These are phyloP conservation scores for Flaveria brownii DNA, from an alignment of 129 eudicot species.

Conservation along the genomic window DNA sequence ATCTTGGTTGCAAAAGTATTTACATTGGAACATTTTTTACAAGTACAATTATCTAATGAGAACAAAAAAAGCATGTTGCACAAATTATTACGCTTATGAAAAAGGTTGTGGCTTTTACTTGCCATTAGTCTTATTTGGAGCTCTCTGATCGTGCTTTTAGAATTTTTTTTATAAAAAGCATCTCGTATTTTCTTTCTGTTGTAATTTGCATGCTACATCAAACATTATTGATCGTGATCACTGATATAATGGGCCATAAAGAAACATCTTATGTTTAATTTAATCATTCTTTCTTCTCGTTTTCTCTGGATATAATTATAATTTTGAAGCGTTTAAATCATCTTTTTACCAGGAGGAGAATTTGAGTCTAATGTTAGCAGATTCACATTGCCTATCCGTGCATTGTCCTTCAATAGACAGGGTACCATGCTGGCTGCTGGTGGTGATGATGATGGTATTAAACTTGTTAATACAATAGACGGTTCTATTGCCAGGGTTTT, in stretches of 20 bases:
- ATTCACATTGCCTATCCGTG: slow-evolving; percentile 87
- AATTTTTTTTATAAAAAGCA: neutral
- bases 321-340: slow-evolving; percentile 5
- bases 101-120: too few relatives aligned
- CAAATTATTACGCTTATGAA: too few relatives aligned
- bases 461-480: slow-evolving; percentile 88
- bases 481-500: slow-evolving; percentile 91
- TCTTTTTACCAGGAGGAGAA: slow-evolving; percentile 71
- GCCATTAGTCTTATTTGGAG: neutral
- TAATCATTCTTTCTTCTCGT: neutral
- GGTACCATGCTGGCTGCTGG: slow-evolving; percentile 97
- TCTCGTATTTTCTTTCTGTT: neutral
- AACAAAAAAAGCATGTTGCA: neutral
- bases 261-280: neutral
- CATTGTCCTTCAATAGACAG: slow-evolving; percentile 83
- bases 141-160: neutral
- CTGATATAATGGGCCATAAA: neutral
- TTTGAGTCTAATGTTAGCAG: slow-evolving; percentile 86
- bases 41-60: neutral
- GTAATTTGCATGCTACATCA: neutral
- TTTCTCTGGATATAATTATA: neutral
- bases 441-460: slow-evolving; percentile 97
- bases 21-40: neutral
- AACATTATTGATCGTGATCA: neutral
- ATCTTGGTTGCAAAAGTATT: neutral